Percentiles rank a stretch among this genome's conserved stretches.
Evolutionary conservation across 495 filamentous ascomycete genomes (phyloP).

Genomic region (Platismatia glauca): DNA sequence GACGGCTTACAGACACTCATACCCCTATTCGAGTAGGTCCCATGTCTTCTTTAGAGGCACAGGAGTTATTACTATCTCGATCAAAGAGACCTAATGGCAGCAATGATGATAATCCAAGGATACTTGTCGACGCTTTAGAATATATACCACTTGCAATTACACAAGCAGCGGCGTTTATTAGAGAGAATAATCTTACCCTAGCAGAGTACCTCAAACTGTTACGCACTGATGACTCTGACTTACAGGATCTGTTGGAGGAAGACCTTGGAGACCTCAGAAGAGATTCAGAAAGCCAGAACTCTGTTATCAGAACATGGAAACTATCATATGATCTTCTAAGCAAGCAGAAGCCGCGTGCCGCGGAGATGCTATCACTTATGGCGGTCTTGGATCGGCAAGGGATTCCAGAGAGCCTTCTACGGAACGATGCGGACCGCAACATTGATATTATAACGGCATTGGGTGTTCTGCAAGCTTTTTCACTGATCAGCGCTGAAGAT

Average conservation of each 20-base stretch:
- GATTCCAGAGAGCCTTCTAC: constrained; percentile 33
- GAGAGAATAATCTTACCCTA: constrained; percentile 25
- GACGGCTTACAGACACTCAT: constrained; percentile 11
- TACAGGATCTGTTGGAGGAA: constrained; percentile 22
- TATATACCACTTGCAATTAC: constrained; percentile 29
- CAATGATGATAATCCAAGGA: background rate
- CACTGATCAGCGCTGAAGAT: constrained; percentile 27
- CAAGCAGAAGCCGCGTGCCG: constrained; percentile 29
- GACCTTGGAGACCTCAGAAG: constrained; percentile 23
- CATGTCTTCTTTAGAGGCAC: constrained; percentile 13
- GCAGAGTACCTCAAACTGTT: constrained; percentile 30
- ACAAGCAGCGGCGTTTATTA: constrained; percentile 31
- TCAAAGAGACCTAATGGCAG: background rate
- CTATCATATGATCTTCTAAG: constrained; percentile 37
- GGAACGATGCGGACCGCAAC: constrained; percentile 18
- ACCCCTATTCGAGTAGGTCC: constrained; percentile 15
- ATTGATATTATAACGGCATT: constrained; percentile 30
- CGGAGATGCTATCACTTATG: constrained; percentile 39
- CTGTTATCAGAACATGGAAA: constrained; percentile 32
- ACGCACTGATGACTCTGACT: constrained; percentile 16
- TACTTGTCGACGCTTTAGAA: constrained; percentile 21
- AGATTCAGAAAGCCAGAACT: constrained; percentile 27
- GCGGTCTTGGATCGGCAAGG: constrained; percentile 34
- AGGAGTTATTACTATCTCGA: background rate
- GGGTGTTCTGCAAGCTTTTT: constrained; percentile 35